phyloP scores from a whole-genome alignment of 208 protist species.

The Acanthamoeba lenticulata region DNA sequence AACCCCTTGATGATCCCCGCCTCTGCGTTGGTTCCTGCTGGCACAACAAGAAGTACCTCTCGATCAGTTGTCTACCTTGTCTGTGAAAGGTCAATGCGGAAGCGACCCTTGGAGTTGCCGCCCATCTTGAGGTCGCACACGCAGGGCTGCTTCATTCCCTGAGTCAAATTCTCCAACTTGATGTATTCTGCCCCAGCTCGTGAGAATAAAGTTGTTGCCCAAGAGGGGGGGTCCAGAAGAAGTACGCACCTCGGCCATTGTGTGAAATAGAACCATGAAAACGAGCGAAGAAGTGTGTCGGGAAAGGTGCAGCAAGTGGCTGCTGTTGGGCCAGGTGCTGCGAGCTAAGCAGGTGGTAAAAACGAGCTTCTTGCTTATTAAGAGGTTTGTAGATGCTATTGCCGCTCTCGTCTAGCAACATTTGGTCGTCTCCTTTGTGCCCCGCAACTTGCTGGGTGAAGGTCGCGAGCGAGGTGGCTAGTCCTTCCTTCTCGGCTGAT shows the following conservation, averaged over 20 bases:
- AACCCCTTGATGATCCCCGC: neutral
- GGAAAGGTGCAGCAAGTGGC: neutral
- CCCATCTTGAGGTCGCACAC: conserved; percentile 37
- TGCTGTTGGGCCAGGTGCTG: no score
- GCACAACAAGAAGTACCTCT: neutral
- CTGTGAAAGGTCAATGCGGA: neutral
- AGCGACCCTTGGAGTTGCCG: neutral
- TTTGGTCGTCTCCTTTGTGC: neutral
- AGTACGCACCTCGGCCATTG: neutral
- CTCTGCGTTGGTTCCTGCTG: neutral
- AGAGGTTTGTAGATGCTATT: conserved; percentile 12
- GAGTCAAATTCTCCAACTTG: neutral
- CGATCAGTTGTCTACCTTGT: neutral
- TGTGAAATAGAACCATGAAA: neutral
- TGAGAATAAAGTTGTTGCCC: no score
- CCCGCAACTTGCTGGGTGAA: conserved; percentile 20
- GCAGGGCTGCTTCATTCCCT: neutral
- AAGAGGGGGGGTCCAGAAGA: no score
- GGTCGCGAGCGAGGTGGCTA: neutral
- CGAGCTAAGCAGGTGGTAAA: neutral
- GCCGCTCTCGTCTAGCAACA: conserved; percentile 16
- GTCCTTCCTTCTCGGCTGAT: no score
- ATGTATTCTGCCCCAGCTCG: conserved; percentile 15
- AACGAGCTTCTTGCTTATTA: neutral
- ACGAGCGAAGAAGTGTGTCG: neutral